Evolutionary conservation across 2,329 filamentous ascomycete species (phyloP).

Genomic region (Clarireedia homoeocarpa): DNA sequence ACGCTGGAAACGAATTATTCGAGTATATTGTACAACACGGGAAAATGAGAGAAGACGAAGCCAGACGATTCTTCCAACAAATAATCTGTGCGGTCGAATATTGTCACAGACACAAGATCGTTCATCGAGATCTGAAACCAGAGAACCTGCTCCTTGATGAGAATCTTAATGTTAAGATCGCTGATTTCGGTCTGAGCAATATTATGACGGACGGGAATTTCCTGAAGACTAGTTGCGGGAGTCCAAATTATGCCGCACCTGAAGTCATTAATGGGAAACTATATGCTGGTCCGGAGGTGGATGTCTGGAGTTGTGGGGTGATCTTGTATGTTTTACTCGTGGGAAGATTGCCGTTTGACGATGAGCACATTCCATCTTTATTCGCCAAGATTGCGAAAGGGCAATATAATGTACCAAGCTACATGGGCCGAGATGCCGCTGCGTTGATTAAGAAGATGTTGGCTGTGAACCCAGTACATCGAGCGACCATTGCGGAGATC

Average conservation of each 20-base stretch:
- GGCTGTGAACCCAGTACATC: constrained; percentile 87
- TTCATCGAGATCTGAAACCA: constrained; percentile 53
- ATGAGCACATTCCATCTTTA: constrained; percentile 93
- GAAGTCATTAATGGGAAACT: constrained; percentile 97
- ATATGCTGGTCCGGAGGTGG: constrained; percentile 94
- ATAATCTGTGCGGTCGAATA: constrained; percentile 99
- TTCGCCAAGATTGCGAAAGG: constrained; percentile 98
- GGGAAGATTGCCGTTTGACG: constrained; percentile 86
- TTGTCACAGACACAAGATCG: constrained; percentile 97
- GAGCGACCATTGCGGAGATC: constrained; percentile 91
- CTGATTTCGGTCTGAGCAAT: constrained; percentile 96
- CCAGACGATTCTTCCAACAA: constrained; percentile 97
- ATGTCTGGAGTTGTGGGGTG: constrained; percentile 95
- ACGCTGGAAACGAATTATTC: constrained; percentile 92
- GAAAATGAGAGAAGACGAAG: constrained; percentile 81
- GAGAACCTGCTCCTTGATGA: constrained; percentile 84
- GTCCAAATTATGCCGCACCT: constrained; percentile 94
- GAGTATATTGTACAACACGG: constrained; percentile 97
- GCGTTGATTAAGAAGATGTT: constrained; percentile 86
- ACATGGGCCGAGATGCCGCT: constrained; percentile 79
- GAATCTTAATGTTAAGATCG: constrained; percentile 96
- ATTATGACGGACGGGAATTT: constrained; percentile 99
- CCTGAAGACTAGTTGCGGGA: constrained; percentile 95
- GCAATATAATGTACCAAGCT: constrained; percentile 84
- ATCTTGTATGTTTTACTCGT: constrained; percentile 80